These are phyloP conservation scores for Saturnispora ahearnii DNA, from an alignment of 805 yeast species.

Conservation along the genomic window DNA sequence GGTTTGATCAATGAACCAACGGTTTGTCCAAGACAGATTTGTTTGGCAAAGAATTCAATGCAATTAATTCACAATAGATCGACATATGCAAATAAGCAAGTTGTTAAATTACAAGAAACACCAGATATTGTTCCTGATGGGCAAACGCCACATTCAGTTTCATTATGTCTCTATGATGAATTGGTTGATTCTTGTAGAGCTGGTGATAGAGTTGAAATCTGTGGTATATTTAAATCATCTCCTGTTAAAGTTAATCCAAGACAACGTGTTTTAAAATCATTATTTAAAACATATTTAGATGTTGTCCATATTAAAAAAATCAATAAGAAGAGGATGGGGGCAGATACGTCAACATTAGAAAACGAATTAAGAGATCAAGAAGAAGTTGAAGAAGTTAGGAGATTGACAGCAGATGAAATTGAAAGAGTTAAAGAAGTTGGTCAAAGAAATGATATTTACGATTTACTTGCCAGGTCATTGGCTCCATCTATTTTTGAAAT, in stretches of 20 bases:
- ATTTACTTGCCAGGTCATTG: constrained; percentile 74
- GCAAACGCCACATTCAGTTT: constrained; percentile 95
- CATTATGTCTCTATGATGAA: constrained; percentile 91
- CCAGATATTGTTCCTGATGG: constrained; percentile 91
- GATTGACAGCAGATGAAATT: constrained; percentile 60
- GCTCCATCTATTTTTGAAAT: constrained; percentile 97
- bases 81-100: constrained; percentile 91
- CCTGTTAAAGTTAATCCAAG: constrained; percentile 85
- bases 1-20: constrained; percentile 93
- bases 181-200: constrained; percentile 91
- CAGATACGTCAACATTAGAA: constrained; percentile 65
- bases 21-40: constrained; percentile 81
- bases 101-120: constrained; percentile 78
- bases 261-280: constrained; percentile 71
- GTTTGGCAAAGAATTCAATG: constrained; percentile 82
- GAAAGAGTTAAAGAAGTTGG: constrained; percentile 53
- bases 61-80: constrained; percentile 85
- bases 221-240: constrained; percentile 88
- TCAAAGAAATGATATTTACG: constrained; percentile 71
- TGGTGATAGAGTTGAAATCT: constrained; percentile 92
- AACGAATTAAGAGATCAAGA: constrained; percentile 48
- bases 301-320: constrained; percentile 87
- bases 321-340: constrained; percentile 72
- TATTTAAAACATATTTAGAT: constrained; percentile 89
- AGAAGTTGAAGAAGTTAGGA: constrained; percentile 71